Conservation (phyloP, 2,329 filamentous ascomycete genomes). For the Venturia pyrina region DNA sequence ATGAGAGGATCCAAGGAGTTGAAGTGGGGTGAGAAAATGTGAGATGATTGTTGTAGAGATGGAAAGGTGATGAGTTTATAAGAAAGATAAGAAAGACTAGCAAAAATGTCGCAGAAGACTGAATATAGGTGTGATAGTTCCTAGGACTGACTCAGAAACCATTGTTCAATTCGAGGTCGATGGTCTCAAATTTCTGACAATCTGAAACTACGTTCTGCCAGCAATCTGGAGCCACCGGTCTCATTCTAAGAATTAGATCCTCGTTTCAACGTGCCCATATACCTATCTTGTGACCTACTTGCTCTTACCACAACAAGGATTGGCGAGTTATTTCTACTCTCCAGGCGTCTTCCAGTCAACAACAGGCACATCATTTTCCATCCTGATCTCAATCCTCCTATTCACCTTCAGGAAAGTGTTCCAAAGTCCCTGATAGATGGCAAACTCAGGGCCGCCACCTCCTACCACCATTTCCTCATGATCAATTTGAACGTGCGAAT, state of each 20-base stretch:
- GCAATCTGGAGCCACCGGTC: too few relatives aligned
- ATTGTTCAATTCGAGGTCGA: not conserved
- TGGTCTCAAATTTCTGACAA: not conserved
- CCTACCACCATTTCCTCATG: not conserved
- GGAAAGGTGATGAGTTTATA: too few relatives aligned
- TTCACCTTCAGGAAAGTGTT: not conserved
- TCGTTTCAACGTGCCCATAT: too few relatives aligned
- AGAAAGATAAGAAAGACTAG: too few relatives aligned
- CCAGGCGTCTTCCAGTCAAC: not conserved
- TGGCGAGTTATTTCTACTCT: not conserved
- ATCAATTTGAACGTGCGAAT: not conserved
- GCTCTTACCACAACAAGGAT: too few relatives aligned
- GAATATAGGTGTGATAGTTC: not conserved
- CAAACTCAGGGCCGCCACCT: not conserved
- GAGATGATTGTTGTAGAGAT: too few relatives aligned
- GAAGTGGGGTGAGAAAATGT: not conserved
- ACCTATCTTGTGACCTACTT: too few relatives aligned
- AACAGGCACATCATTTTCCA: not conserved
- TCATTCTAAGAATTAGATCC: too few relatives aligned
- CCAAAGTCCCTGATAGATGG: not conserved
- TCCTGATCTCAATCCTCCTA: not conserved
- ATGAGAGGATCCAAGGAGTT: not conserved
- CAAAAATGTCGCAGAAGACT: not conserved
- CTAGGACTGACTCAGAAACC: not conserved
- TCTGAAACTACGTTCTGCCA: too few relatives aligned